Evolutionary conservation across 139 green algal genomes (phyloP), one percentile per base, ranked within the genome.

Genomic region (Picochlorum costavermella): DNA sequence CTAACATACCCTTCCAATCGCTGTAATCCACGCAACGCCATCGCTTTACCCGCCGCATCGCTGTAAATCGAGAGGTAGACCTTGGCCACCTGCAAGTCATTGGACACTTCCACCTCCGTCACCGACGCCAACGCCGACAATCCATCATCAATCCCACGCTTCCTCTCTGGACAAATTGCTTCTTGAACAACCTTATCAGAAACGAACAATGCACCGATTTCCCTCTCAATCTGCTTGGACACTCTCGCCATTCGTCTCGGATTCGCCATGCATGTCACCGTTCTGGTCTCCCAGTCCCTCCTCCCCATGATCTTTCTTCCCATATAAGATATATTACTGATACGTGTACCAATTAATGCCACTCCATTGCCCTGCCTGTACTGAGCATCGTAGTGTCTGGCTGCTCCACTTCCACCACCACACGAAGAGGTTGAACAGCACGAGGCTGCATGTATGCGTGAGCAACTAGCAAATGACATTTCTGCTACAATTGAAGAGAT

Each of bases 61-160:
- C 73, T 76, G 53, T 82, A 83, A 17, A 90, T 65, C 3, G 85
- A 92, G 17, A 92, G 50, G 55, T 87, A 92, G 4, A 92, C 79
- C 51, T 88, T 88, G 6, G 83, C 85, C 16, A 92, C 79, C 75
- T 94, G 83, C 23, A 97, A 68, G 80, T 97, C 90, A 37, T 83
- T 84, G 16, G 84, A 90, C 8, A 97, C 57, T 17, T 89, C 75
- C 2, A 95, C 84, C 44, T 95, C 76, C 10, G 88, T 95, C 45
- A 97, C 79, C 44, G 60, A 83, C 31, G 86, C 86, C 9, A 97
- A 68, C 20, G 83, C 87, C 5, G 83, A 89, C 23, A 96, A 29
- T 13, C 75, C 63, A 25, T 61, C 74, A 58, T 89, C 75, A 30
- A 76, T 58, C 17, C 89, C 76, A n/a, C 75, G 33, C 6, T 61